Base-by-base conservation (phyloP, 2,329 filamentous ascomycete genomes). In the Verticillium isaacii region DNA sequence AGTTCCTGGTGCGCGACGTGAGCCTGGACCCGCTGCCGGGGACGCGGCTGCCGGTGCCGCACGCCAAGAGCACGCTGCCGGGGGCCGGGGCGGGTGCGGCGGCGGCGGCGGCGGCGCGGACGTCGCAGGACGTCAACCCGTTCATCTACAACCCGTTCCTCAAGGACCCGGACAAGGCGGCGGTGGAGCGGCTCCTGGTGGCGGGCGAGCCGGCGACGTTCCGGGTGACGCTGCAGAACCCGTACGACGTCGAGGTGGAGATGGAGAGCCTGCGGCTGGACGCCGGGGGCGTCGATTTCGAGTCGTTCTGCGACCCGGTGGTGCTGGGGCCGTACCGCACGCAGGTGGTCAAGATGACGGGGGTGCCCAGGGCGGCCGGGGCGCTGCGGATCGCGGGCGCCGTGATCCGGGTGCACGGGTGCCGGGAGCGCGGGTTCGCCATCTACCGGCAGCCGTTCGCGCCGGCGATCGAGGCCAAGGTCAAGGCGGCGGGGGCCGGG, bases 61-160 rank as follows among this genome's bases (percentile, higher is more conserved):
- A 93, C 69, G 79, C 82, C 2, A 84, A 80, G 64, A 83, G 77
- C 61, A 78, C 82, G 17, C 73, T 87, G 15, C 82, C 83, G 0
- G 82, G 82, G 9, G 79, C 78, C 25, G 25, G 25, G 25, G 25
- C 25, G 3, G n/a, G n/a, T n/a, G 76, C 77, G 0, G 77, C 79
- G 1, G 78, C 77, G 34, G n/a, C 25, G 3, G 76, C 77, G 0
- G 77, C 79, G 1, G 78, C 77, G 34, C 78, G 83, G 56, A 78
- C 81, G 15, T 86, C 84, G 3, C 84, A 86, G 66, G 84, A 86
- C 62, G 82, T 86, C 5, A 92, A 95, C 64, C 95, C 95, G 0
- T 97, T 99, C 68, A 91, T 99, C 62, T 96, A 98, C 72, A 97
- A 97, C 70, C 92, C 95, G 0, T 98, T 97, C 70, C 77, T 93